phyloP scores from a whole-genome alignment of 2,329 filamentous ascomycete species.

The Thelonectria rubi region DNA sequence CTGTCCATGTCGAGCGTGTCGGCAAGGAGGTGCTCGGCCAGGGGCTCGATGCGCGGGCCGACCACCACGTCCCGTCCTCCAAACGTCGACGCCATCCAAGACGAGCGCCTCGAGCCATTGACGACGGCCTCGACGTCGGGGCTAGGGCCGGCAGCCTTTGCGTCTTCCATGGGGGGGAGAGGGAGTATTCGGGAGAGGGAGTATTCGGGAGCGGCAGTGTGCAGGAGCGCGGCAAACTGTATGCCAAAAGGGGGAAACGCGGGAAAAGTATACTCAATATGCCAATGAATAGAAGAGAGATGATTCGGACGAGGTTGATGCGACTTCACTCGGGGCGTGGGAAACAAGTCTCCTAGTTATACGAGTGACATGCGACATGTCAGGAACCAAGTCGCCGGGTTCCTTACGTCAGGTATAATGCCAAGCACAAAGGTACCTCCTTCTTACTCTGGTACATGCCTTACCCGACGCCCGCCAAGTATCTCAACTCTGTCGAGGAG shows the following conservation, averaged over 20 bases:
- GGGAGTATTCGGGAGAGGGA: not conserved
- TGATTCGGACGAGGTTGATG: not conserved
- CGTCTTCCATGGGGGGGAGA: slow-evolving; percentile 33
- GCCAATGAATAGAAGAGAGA: not conserved
- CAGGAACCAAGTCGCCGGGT: not conserved
- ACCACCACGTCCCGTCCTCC: slow-evolving; percentile 53
- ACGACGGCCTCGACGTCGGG: slow-evolving; percentile 30
- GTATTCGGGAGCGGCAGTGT: not conserved
- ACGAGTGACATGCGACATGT: not conserved
- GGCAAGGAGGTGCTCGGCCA: slow-evolving; percentile 49
- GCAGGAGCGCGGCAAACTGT: too few relatives aligned
- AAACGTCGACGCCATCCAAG: slow-evolving; percentile 48
- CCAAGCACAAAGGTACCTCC: not conserved
- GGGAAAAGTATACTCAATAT: not conserved
- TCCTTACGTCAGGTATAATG: not conserved
- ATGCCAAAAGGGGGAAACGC: not conserved
- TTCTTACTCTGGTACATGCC: not conserved
- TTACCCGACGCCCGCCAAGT: too few relatives aligned
- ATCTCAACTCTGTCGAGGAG: not conserved
- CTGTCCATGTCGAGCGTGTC: slow-evolving; percentile 54
- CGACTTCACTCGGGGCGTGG: not conserved
- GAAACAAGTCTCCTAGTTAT: not conserved
- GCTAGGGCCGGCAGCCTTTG: slow-evolving; percentile 33
- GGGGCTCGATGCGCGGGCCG: slow-evolving; percentile 62
- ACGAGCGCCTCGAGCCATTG: slow-evolving; percentile 30